phyloP scores from a whole-genome alignment of 495 filamentous ascomycete genomes.

The Aspergillus bridgeri region DNA sequence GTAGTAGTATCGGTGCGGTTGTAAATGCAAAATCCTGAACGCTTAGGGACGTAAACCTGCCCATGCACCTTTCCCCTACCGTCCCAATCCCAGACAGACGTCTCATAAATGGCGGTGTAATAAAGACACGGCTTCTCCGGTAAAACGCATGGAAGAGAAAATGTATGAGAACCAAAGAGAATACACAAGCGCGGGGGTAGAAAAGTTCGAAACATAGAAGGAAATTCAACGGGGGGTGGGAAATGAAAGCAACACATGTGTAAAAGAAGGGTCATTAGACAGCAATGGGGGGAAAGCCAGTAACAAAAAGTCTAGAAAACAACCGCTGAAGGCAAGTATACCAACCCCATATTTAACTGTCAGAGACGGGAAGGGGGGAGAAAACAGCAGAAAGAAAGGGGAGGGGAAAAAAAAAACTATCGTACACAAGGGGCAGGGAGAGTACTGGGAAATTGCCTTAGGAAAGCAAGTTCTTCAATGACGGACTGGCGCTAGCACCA shows the following conservation, averaged over 20 bases:
- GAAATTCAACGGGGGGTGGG: not conserved
- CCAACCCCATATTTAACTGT: constrained; percentile 24
- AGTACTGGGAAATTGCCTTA: constrained; percentile 24
- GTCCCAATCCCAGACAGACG: not conserved
- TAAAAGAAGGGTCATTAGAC: constrained; percentile 5
- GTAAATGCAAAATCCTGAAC: not conserved
- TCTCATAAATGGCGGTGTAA: not conserved
- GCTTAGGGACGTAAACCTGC: not conserved
- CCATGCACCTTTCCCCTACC: not conserved
- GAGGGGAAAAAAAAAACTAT: constrained; percentile 17
- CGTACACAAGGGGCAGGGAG: not conserved
- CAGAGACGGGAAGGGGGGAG: constrained; percentile 15
- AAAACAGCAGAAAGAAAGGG: no score
- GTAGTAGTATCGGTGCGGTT: not conserved
- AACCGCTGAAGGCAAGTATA: constrained; percentile 18
- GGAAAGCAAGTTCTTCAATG: constrained; percentile 69
- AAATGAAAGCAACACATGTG: constrained; percentile 3
- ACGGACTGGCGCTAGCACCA: constrained; percentile 70
- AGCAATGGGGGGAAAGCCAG: constrained; percentile 2
- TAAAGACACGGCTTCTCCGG: not conserved
- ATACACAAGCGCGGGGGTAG: not conserved
- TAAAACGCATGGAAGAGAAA: not conserved
- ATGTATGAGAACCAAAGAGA: not conserved
- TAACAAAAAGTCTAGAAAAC: constrained; percentile 14
- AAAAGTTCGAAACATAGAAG: constrained; percentile 1